Conservation (phyloP, 495 filamentous ascomycete species). For the Penicillium pulvis region DNA sequence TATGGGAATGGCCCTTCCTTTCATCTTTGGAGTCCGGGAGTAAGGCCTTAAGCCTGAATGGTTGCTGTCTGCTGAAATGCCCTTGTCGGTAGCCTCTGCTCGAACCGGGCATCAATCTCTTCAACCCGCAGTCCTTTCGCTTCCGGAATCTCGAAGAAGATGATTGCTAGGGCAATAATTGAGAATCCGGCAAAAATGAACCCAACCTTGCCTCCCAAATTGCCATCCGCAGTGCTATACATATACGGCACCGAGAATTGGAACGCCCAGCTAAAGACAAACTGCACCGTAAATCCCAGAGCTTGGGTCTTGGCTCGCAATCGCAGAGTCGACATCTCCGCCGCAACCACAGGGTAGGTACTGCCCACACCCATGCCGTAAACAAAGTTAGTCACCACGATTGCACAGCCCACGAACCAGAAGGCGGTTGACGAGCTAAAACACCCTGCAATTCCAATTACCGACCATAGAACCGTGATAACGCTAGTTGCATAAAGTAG, state of each 20-base stretch:
- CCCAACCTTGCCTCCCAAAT: slow-evolving; percentile 30
- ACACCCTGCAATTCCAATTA: background rate
- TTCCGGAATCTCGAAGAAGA: slow-evolving; percentile 31
- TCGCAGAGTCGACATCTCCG: slow-evolving; percentile 28
- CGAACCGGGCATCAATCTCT: slow-evolving; percentile 30
- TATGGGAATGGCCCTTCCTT: too few species aligned
- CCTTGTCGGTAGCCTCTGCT: background rate
- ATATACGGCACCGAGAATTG: slow-evolving; percentile 28
- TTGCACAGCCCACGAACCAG: slow-evolving; percentile 6
- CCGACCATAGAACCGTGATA: background rate
- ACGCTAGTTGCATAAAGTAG: background rate
- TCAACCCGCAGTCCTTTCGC: slow-evolving; percentile 29
- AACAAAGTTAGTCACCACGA: background rate
- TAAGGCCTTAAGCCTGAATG: too few species aligned
- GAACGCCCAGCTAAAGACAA: slow-evolving; percentile 18
- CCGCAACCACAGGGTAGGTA: slow-evolving; percentile 17
- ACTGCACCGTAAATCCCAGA: slow-evolving; percentile 29
- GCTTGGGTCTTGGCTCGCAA: slow-evolving; percentile 31
- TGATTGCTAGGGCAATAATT: slow-evolving; percentile 5
- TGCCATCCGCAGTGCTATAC: slow-evolving; percentile 29
- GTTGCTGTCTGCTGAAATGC: background rate
- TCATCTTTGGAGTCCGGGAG: too few species aligned
- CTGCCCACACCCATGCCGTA: background rate
- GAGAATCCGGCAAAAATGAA: slow-evolving; percentile 27
- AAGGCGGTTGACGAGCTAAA: background rate